Percentiles rank a stretch among this genome's conserved stretches.
Conservation (phyloP, 2,329 filamentous ascomycete genomes). For the Cadophora sp. region DNA sequence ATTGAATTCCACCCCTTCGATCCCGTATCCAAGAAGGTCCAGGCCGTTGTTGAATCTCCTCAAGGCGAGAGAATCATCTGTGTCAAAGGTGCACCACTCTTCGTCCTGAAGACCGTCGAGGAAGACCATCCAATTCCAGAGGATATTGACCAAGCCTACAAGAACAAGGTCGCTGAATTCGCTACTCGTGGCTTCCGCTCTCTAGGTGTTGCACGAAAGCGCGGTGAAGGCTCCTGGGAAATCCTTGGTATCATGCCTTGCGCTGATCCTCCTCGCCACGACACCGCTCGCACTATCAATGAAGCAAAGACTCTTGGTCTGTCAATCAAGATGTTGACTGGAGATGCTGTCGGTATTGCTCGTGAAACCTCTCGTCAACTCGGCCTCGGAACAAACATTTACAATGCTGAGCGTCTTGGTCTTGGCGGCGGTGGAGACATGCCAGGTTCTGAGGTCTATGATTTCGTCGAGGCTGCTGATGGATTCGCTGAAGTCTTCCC, state of each 20-base stretch:
- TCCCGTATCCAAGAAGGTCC: constrained; percentile 92
- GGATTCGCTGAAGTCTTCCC: constrained; percentile 95
- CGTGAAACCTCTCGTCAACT: constrained; percentile 91
- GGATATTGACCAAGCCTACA: constrained; percentile 81
- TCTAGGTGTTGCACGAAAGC: constrained; percentile 90
- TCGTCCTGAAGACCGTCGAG: constrained; percentile 86
- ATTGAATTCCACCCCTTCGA: constrained; percentile 89
- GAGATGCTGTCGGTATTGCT: constrained; percentile 92
- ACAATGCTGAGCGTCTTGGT: constrained; percentile 91
- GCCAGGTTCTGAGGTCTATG: constrained; percentile 92
- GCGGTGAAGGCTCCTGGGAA: constrained; percentile 82
- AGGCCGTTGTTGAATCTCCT: constrained; percentile 81
- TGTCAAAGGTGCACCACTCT: constrained; percentile 89
- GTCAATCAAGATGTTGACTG: constrained; percentile 95
- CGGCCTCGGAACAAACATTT: constrained; percentile 90
- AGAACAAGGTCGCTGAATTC: constrained; percentile 91
- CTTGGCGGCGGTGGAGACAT: constrained; percentile 90
- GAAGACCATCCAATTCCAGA: constrained; percentile 82
- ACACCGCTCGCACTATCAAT: constrained; percentile 88
- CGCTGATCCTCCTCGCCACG: constrained; percentile 88
- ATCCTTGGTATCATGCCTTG: constrained; percentile 96
- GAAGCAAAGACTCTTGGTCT: constrained; percentile 88
- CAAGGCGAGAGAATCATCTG: constrained; percentile 85
- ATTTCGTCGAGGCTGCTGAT: constrained; percentile 94
- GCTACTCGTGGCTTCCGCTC: constrained; percentile 93